A percentile compares a stretch with the other conserved stretches of the same genome.
These are phyloP conservation scores for Annulohypoxylon stygium DNA, from an alignment of 495 filamentous ascomycete species.

Conservation along the genomic window DNA sequence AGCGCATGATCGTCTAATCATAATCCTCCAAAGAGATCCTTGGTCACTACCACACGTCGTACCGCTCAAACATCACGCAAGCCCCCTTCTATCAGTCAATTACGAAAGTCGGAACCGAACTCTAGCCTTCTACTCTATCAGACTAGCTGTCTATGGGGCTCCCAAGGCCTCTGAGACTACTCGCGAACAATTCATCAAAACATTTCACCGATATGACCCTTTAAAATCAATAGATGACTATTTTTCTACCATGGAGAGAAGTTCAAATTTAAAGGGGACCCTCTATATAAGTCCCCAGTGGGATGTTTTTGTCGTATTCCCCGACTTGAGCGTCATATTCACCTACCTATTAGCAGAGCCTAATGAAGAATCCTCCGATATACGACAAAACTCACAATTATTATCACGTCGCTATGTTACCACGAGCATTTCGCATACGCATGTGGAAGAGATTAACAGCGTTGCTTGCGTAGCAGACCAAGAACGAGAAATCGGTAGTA, in stretches of 20 bases:
- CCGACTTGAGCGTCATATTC: too few relatives aligned
- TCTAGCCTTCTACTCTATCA: slow-evolving; percentile 19
- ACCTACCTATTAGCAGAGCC: too few relatives aligned
- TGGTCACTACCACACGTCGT: background rate
- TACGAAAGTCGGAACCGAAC: slow-evolving; percentile 30
- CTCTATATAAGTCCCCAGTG: too few relatives aligned
- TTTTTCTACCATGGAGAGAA: too few relatives aligned
- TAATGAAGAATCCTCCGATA: too few relatives aligned
- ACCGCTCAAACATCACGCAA: slow-evolving; percentile 22
- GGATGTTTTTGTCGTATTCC: too few relatives aligned
- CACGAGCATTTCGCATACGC: background rate
- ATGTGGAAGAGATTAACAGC: background rate
- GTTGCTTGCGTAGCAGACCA: background rate
- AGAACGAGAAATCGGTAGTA: background rate
- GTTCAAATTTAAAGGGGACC: too few relatives aligned
- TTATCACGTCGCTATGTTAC: background rate
- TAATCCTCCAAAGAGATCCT: background rate
- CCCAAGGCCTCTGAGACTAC: too few relatives aligned
- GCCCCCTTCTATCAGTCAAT: slow-evolving; percentile 19
- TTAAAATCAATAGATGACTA: too few relatives aligned
- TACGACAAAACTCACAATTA: too few relatives aligned
- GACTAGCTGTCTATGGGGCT: slow-evolving; percentile 16
- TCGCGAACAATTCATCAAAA: too few relatives aligned
- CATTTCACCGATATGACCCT: too few relatives aligned
- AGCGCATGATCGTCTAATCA: slow-evolving; percentile 18